phyloP scores from a whole-genome alignment of 2,329 filamentous ascomycete genomes.

The Penicillium expansum region DNA sequence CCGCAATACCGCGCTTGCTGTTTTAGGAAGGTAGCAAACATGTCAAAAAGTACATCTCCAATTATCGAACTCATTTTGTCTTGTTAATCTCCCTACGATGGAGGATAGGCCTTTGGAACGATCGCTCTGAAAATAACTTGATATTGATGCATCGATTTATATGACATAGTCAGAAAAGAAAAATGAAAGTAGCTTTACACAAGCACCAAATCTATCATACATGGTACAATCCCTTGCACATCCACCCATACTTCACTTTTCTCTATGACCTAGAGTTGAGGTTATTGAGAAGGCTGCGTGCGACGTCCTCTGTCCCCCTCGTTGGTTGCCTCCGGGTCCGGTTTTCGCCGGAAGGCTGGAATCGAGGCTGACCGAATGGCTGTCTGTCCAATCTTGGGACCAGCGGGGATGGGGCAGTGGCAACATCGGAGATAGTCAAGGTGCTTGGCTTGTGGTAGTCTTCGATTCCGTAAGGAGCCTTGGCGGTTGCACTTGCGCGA shows the following conservation, averaged over 20 bases:
- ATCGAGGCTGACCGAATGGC: slow-evolving; percentile 17
- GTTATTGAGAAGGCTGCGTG: slow-evolving; percentile 32
- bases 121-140: slow-evolving; percentile 5
- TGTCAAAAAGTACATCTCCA: background rate
- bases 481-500: slow-evolving; percentile 33
- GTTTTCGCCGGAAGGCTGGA: slow-evolving; percentile 10
- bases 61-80: background rate
- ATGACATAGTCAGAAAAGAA: slow-evolving; percentile 23
- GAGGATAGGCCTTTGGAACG: background rate
- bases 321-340: slow-evolving; percentile 10
- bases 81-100: background rate
- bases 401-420: slow-evolving; percentile 22
- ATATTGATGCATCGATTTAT: slow-evolving; percentile 25
- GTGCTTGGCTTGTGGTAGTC: slow-evolving; percentile 32
- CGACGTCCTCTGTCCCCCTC: slow-evolving; percentile 30
- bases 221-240: slow-evolving; percentile 32
- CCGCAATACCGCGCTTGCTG: background rate
- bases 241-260: slow-evolving; percentile 3
- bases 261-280: slow-evolving; percentile 22
- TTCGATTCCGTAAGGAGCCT: slow-evolving; percentile 38
- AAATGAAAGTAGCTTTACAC: slow-evolving; percentile 30
- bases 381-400: slow-evolving; percentile 34
- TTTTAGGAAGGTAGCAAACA: background rate
- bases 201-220: slow-evolving; percentile 29
- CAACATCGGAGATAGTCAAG: slow-evolving; percentile 30